Percentiles rank a stretch among this genome's conserved stretches.
phyloP scores from a whole-genome alignment of 2,329 filamentous ascomycete genomes.

The Plenodomus biglobosus region DNA sequence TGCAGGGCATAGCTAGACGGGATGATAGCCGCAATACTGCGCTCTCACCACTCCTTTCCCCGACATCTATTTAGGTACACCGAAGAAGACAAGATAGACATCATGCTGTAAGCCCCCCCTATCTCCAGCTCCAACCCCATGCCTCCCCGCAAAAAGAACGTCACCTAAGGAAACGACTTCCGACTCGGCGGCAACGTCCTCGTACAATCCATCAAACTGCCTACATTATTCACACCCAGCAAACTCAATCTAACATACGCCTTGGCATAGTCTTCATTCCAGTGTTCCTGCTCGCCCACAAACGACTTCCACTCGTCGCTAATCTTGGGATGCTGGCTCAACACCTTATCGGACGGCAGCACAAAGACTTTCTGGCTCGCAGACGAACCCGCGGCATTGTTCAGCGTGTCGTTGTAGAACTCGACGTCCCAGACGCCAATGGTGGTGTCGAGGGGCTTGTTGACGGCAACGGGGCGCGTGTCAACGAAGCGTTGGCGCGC shows the following conservation, averaged over 20 bases:
- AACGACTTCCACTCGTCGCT: constrained; percentile 28
- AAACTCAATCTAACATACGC: constrained; percentile 38
- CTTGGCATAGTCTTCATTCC: constrained; percentile 38
- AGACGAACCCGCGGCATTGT: constrained; percentile 20
- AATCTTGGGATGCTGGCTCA: constrained; percentile 31
- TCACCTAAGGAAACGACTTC: neutral
- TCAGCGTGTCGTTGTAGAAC: constrained; percentile 50
- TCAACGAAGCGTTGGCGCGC: constrained; percentile 54
- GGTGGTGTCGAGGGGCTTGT: constrained; percentile 51
- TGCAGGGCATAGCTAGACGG: no score
- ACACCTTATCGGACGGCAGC: constrained; percentile 29
- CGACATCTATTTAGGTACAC: no score
- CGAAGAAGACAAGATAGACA: no score
- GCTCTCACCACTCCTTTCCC: no score
- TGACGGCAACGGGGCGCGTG: constrained; percentile 36
- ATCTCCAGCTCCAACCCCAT: no score
- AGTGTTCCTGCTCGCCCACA: constrained; percentile 32
- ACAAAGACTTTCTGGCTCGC: constrained; percentile 29
- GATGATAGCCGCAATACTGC: no score
- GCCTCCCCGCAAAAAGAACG: no score
- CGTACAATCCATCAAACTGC: constrained; percentile 30
- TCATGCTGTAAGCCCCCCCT: no score
- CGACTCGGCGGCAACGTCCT: constrained; percentile 30
- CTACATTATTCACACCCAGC: constrained; percentile 27
- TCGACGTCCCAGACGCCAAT: constrained; percentile 54